phyloP scores from a whole-genome alignment of 257 asterid genomes.

The Przewalskia tangutica region DNA sequence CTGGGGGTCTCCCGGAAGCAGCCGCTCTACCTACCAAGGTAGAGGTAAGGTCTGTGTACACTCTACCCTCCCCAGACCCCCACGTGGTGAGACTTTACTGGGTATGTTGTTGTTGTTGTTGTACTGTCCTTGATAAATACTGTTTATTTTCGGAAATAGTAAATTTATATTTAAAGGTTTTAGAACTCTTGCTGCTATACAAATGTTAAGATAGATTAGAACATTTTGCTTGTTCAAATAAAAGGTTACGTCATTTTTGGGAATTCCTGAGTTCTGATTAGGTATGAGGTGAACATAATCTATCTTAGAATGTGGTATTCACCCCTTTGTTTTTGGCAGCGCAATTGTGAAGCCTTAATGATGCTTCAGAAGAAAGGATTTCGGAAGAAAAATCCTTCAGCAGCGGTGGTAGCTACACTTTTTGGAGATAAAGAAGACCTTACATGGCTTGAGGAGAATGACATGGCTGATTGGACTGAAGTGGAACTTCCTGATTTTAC shows the following conservation, averaged over 20 bases:
- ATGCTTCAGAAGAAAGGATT: slow-evolving; percentile 94
- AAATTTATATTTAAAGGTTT: background rate
- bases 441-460: slow-evolving; percentile 47
- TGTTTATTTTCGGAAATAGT: background rate
- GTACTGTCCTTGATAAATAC: background rate
- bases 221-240: background rate
- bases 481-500: slow-evolving; percentile 38
- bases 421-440: slow-evolving; percentile 83
- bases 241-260: background rate
- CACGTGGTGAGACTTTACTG: too few relatives aligned
- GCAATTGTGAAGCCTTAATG: slow-evolving; percentile 97
- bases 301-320: slow-evolving; percentile 6
- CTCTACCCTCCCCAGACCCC: too few relatives aligned
- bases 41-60: too few relatives aligned
- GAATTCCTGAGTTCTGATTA: background rate
- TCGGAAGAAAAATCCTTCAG: slow-evolving; percentile 71
- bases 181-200: background rate
- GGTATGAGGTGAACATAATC: background rate
- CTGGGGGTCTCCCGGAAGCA: too few relatives aligned
- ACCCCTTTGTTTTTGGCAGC: slow-evolving; percentile 44
- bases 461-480: slow-evolving; percentile 62
- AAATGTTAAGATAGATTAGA: background rate
- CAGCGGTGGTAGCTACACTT: slow-evolving; percentile 63
- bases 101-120: too few relatives aligned
- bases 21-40: too few relatives aligned